Evolutionary conservation across 2,329 filamentous ascomycete genomes (phyloP), one percentile per base, ranked within the genome.

Genomic region (Trichoderma asperellum): DNA sequence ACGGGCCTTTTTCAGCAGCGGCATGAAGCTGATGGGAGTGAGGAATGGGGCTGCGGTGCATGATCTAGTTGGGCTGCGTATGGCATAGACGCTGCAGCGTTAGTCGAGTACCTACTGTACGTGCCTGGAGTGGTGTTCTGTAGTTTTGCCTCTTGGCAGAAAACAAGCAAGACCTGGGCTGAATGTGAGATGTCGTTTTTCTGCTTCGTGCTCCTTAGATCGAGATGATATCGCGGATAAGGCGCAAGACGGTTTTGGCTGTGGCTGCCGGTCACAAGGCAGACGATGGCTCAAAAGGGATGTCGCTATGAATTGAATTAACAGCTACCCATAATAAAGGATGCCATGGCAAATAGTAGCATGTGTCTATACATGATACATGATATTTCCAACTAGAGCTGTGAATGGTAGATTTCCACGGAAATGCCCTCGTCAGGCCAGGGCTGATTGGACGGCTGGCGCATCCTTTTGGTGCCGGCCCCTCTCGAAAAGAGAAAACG

Each of bases 401-500:
- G 6, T 10, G 16, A 24, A 55, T 55, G 12, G 10, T n/a, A 35
- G 55, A 35, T 35, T 32, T 64, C 49, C 52, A 55, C 34, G 61
- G 49, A 64, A 55, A 32, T 56, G 62, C 52, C 16, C n/a, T 27
- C 24, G 24, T 24, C 32, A 11, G 35, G 49, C 21, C 21, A 24
- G n/a, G 21, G 52, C 43, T 65, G 34, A 55, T 57, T 56, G 62
- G 37, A 47, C 52, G 52, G 52, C 27, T 2, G 6, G 21, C 8
- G 11, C n/a, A 55, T 64, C 49, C 61, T 21, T 40, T 55, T 29
- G 32, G 34, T 68, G 53, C 47, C 12, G 43, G 43, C 43, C 64
- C 56, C 40, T 24, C 40, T 43, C 40, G 16, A n/a, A 10, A 43
- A 43, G 18, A 68, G 59, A 49, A 34, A 53, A 37, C 43, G 55